Conservation (phyloP, 345 rosid species). For the Trapa incisa region DNA sequence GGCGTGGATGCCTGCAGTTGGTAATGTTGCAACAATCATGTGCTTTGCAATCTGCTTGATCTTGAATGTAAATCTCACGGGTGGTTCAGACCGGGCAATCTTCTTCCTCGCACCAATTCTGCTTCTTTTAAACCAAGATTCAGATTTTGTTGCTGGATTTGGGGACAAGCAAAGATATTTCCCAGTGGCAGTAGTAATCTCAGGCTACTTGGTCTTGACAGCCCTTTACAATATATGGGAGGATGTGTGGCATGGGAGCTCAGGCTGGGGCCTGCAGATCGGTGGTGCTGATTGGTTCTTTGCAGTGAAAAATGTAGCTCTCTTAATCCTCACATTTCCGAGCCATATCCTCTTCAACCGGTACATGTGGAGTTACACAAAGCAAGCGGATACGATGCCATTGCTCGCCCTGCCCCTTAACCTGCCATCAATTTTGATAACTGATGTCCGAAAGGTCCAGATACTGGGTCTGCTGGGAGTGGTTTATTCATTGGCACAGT, state of each 20-base stretch:
- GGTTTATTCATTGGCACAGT: conserved; percentile 62
- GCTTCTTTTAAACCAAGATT: conserved; percentile 93
- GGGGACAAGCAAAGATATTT: conserved; percentile 97
- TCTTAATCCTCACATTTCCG: conserved; percentile 71
- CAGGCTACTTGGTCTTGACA: conserved; percentile 61
- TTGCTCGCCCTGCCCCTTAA: conserved; percentile 74
- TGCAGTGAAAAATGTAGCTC: conserved; percentile 77
- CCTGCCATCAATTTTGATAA: conserved; percentile 70
- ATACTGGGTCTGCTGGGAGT: conserved; percentile 70
- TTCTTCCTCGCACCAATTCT: conserved; percentile 91
- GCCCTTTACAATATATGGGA: conserved; percentile 63
- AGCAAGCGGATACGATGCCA: conserved; percentile 48
- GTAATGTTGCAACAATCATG: conserved; percentile 83
- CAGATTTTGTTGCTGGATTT: conserved; percentile 87
- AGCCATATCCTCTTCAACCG: conserved; percentile 83
- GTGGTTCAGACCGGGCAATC: conserved; percentile 88
- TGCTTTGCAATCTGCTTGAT: conserved; percentile 93
- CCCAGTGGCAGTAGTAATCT: conserved; percentile 69
- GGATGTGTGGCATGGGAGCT: conserved; percentile 79
- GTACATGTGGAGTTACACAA: conserved; percentile 75
- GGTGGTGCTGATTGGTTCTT: conserved; percentile 94
- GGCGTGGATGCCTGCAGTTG: conserved; percentile 98
- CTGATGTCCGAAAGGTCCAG: conserved; percentile 75
- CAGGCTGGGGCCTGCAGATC: conserved; percentile 82
- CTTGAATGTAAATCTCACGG: conserved; percentile 62